Evolutionary conservation across 2,329 filamentous ascomycete species (phyloP).

Genomic region (Sporothrix globosa): DNA sequence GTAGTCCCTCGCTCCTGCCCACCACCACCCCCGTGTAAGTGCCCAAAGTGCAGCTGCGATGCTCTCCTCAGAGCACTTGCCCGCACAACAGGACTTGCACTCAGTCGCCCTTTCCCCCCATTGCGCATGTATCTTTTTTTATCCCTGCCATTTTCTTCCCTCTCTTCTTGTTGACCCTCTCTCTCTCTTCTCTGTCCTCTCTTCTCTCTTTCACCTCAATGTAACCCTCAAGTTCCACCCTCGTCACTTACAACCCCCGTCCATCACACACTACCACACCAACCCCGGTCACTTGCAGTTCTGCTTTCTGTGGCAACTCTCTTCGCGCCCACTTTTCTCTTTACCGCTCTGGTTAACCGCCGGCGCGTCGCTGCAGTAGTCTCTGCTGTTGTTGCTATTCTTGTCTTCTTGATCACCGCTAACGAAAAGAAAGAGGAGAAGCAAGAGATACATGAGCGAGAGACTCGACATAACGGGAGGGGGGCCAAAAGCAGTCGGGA

Average conservation of each 20-base stretch:
- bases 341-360: conserved; percentile 24
- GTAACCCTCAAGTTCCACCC: conserved; percentile 8
- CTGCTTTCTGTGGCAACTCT: background rate
- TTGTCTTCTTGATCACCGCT: background rate
- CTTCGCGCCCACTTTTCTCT: conserved; percentile 4
- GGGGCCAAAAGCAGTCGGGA: conserved; percentile 6
- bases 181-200: background rate
- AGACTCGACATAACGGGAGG: background rate
- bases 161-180: background rate
- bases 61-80: background rate
- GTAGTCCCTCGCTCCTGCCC: conserved; percentile 10
- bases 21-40: conserved; percentile 17
- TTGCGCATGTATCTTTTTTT: conserved; percentile 16
- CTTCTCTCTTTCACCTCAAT: background rate
- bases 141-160: conserved; percentile 15
- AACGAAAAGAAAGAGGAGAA: background rate
- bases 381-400: conserved; percentile 20
- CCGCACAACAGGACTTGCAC: background rate
- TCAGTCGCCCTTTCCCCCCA: conserved; percentile 10
- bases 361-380: conserved; percentile 15
- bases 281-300: conserved; percentile 15
- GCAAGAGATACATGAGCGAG: no score
- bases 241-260: conserved; percentile 19
- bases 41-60: background rate
- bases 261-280: conserved; percentile 28